phyloP scores from a whole-genome alignment of 495 filamentous ascomycete species.

The Aspergillus saccharolyticus region DNA sequence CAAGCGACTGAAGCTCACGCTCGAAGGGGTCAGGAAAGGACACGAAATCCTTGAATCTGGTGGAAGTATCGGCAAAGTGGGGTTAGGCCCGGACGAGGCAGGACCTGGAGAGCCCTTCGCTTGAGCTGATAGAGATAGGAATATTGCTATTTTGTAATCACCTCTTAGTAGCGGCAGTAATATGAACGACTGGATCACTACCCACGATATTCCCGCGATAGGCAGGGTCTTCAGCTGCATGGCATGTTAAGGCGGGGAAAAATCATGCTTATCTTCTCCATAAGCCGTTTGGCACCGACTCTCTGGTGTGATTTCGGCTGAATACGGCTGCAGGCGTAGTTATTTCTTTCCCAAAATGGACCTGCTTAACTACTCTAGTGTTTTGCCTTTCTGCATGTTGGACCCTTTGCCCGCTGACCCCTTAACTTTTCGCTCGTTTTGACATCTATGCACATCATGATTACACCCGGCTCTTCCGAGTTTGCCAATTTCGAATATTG shows the following conservation, averaged over 20 bases:
- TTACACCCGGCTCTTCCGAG: not conserved
- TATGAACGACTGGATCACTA: not conserved
- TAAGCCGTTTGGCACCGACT: not conserved
- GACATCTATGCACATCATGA: not conserved
- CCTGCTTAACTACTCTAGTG: not conserved
- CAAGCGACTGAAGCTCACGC: constrained; percentile 3
- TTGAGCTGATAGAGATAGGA: not conserved
- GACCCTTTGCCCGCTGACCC: not conserved
- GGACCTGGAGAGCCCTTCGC: not conserved
- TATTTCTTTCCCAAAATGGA: not conserved
- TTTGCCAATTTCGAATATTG: not conserved
- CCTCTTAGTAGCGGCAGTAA: not conserved
- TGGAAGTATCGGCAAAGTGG: not conserved
- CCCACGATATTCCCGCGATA: not conserved
- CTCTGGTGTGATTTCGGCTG: not conserved
- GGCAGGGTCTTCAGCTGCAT: not conserved
- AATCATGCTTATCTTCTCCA: not conserved
- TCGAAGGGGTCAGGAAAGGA: constrained; percentile 6
- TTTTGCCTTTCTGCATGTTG: no score
- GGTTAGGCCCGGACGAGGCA: not conserved
- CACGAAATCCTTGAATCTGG: not conserved
- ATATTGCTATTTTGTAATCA: not conserved
- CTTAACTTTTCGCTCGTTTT: not conserved
- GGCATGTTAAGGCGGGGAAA: not conserved
- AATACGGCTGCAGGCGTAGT: not conserved